Evolutionary conservation across 805 yeast species (phyloP).

Genomic region (Candida sphagnicola): DNA sequence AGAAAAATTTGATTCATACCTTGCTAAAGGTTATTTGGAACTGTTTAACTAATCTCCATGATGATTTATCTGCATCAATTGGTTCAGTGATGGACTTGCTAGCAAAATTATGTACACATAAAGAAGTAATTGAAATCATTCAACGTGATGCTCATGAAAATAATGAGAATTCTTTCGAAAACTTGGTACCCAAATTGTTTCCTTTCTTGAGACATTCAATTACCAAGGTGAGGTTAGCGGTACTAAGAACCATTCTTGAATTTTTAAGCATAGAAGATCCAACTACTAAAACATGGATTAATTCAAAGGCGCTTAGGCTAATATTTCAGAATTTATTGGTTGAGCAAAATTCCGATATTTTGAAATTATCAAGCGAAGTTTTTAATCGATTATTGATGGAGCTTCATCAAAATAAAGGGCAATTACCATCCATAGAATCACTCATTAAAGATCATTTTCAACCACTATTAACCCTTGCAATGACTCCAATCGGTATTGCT

Average conservation of each 20-base stretch:
- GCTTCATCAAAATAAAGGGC: slow-evolving; percentile 33
- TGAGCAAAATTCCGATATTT: slow-evolving; percentile 79
- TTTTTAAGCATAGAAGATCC: slow-evolving; percentile 60
- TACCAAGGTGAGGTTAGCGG: slow-evolving; percentile 85
- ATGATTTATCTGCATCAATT: slow-evolving; percentile 90
- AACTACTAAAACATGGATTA: slow-evolving; percentile 65
- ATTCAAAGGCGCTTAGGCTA: slow-evolving; percentile 66
- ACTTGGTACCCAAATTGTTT: slow-evolving; percentile 82
- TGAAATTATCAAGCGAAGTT: slow-evolving; percentile 58
- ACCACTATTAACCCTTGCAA: slow-evolving; percentile 61
- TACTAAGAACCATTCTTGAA: slow-evolving; percentile 72
- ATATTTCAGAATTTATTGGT: slow-evolving; percentile 82
- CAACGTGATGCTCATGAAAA: slow-evolving; percentile 53
- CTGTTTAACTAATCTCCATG: slow-evolving; percentile 76
- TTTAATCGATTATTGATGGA: slow-evolving; percentile 55
- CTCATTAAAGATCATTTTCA: slow-evolving; percentile 53
- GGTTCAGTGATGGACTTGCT: slow-evolving; percentile 94
- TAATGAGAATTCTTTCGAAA: slow-evolving; percentile 57
- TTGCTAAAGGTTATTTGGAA: slow-evolving; percentile 80
- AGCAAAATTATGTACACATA: slow-evolving; percentile 80
- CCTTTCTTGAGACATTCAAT: slow-evolving; percentile 95
- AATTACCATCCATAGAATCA: slow-evolving; percentile 44
- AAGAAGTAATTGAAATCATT: slow-evolving; percentile 70
- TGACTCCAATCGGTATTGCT: slow-evolving; percentile 95
- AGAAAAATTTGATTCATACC: slow-evolving; percentile 46